These are phyloP conservation scores for Cladosporium sphaerospermum DNA, from an alignment of 2,329 filamentous ascomycete species.

Conservation along the genomic window DNA sequence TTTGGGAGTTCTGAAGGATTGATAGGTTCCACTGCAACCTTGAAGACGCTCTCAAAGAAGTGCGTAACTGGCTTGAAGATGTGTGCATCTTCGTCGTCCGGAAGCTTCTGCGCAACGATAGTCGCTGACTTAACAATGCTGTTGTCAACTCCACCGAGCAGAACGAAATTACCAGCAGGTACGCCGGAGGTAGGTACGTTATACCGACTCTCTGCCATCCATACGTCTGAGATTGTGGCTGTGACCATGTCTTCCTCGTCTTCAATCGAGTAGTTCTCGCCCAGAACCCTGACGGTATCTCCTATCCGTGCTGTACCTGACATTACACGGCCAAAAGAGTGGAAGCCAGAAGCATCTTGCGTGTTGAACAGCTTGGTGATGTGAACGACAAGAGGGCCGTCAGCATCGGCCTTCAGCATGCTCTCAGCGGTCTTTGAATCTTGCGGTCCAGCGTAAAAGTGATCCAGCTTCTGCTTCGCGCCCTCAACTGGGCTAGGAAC, in stretches of 20 bases:
- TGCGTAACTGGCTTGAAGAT: constrained; percentile 91
- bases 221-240: constrained; percentile 77
- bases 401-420: constrained; percentile 77
- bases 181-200: constrained; percentile 87
- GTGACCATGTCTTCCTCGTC: constrained; percentile 96
- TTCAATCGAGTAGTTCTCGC: constrained; percentile 91
- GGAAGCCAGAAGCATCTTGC: constrained; percentile 81
- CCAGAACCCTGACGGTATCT: constrained; percentile 79
- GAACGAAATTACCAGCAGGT: constrained; percentile 85
- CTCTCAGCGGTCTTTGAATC: constrained; percentile 74
- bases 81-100: constrained; percentile 85
- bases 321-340: constrained; percentile 84
- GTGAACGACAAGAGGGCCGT: constrained; percentile 86
- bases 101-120: constrained; percentile 70
- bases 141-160: constrained; percentile 92
- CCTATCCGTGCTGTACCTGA: constrained; percentile 83
- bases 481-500: constrained; percentile 80
- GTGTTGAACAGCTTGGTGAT: constrained; percentile 91
- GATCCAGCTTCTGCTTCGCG: constrained; percentile 68
- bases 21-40: constrained; percentile 95
- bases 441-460: constrained; percentile 85
- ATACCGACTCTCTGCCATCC: constrained; percentile 88
- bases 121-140: constrained; percentile 98
- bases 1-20: constrained; percentile 97
- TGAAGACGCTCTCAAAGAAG: constrained; percentile 96